phyloP scores from a whole-genome alignment of 2,329 filamentous ascomycete species.

The Ophioceras dolichostomum region DNA sequence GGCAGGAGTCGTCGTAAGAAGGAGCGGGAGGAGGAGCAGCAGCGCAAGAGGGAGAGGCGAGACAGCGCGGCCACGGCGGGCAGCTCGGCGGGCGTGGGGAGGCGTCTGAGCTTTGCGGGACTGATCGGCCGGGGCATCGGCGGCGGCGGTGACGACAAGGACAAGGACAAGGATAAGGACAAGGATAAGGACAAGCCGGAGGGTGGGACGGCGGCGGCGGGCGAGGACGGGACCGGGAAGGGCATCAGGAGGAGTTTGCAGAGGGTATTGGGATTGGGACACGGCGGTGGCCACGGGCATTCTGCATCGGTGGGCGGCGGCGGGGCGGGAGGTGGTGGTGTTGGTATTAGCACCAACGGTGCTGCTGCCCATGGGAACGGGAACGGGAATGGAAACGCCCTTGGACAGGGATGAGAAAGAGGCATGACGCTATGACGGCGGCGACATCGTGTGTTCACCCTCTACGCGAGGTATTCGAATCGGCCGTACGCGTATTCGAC shows the following conservation, averaged over 20 bases:
- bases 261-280: conserved; percentile 19
- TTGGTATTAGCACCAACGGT: too few relatives aligned
- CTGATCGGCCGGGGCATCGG: not conserved
- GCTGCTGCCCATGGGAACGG: too few relatives aligned
- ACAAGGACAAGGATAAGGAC: conserved; percentile 2
- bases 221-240: conserved; percentile 8
- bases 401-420: too few relatives aligned
- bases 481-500: too few relatives aligned
- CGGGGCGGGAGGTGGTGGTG: too few relatives aligned
- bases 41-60: conserved; percentile 1
- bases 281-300: conserved; percentile 16
- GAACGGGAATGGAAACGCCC: too few relatives aligned
- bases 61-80: conserved; percentile 1
- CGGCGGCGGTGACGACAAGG: not conserved
- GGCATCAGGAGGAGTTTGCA: conserved; percentile 21
- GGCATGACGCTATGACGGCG: too few relatives aligned
- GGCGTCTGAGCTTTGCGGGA: conserved; percentile 7
- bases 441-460: too few relatives aligned
- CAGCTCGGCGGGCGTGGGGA: conserved; percentile 1
- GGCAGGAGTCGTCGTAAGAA: not conserved
- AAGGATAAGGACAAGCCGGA: too few relatives aligned
- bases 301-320: too few relatives aligned
- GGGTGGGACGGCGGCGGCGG: conserved; percentile 1
- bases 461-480: too few relatives aligned
- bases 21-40: conserved; percentile 3